Evolutionary conservation across 768 basidiomycete species (phyloP), one percentile per base, ranked within the genome.

Genomic region (Amanita polypyramis): DNA sequence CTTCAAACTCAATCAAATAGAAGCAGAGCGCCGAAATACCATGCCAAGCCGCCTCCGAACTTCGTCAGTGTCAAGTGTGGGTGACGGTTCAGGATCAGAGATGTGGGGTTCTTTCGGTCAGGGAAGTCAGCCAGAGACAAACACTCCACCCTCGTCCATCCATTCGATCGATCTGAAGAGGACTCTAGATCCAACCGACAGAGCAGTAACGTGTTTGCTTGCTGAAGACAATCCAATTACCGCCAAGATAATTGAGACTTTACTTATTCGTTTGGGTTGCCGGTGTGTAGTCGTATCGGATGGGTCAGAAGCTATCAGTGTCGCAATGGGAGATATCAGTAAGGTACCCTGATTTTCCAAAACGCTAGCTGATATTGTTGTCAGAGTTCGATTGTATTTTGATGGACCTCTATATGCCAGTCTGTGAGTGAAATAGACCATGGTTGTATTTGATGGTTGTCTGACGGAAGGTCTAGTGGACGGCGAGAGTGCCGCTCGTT

Each of bases 211-310:
- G 34, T 93, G 91, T 58, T 64, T 99, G 21, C 74, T 99, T 30
- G 96, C 95, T 1, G 96, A 98, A 63, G 93, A 98, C 57, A 98
- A 99, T 58, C 96, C 96, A 1, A 97, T 98, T 54, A 95, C 93
- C 0, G 88, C 89, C 27, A 97, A 98, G 70, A 97, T 99, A 42
- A 83, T 97, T 42, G 93, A 97, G 64, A 98, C 94, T 2, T 66
- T 98, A 38, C 76, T 99, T 40, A 86, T 90, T 52, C 82, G 94
- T 30, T 77, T 98, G 51, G 96, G 96, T 1, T 98, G 95, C 63
- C 85, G 94, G 14, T 92, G 90, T 62, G 85, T 97, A 8, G 88
- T 97, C 7, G 96, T 97, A 14, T 80, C 91, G 36, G 93, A 98
- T 66, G 96, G 96, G 6, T 91, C 94, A 4, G 92, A 96, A 64